phyloP scores from a whole-genome alignment of 2,329 filamentous ascomycete species.

The Ascosphaera apis region DNA sequence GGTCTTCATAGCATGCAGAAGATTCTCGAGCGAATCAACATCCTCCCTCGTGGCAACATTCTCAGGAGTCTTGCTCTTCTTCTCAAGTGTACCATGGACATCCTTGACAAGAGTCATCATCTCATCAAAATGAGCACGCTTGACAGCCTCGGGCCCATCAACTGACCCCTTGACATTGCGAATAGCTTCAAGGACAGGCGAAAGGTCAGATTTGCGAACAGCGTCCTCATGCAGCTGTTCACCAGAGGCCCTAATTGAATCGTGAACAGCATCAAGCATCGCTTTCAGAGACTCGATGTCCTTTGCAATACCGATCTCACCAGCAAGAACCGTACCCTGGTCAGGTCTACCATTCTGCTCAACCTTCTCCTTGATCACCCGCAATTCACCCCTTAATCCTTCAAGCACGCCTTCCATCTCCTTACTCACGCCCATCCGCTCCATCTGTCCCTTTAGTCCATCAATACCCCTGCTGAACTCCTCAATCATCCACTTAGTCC shows the following conservation, averaged over 20 bases:
- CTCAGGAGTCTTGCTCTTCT: slow-evolving; percentile 8
- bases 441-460: background rate
- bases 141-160: slow-evolving; percentile 12
- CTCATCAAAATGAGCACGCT: slow-evolving; percentile 11
- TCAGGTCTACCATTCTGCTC: slow-evolving; percentile 19
- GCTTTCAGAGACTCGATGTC: slow-evolving; percentile 73
- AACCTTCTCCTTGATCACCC: slow-evolving; percentile 29
- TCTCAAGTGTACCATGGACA: background rate
- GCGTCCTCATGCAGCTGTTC: slow-evolving; percentile 6
- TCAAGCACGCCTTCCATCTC: background rate
- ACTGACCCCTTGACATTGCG: slow-evolving; percentile 35
- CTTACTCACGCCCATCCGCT: background rate
- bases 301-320: slow-evolving; percentile 30
- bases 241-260: background rate
- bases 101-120: background rate
- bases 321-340: slow-evolving; percentile 32
- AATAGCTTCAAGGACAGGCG: slow-evolving; percentile 22
- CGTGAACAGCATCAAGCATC: slow-evolving; percentile 54
- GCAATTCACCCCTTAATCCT: background rate
- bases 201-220: slow-evolving; percentile 9
- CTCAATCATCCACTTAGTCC: background rate
- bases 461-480: background rate
- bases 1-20: slow-evolving; percentile 72
- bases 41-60: slow-evolving; percentile 24
- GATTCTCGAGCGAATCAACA: slow-evolving; percentile 62